Base-by-base conservation (phyloP, 75 land plant species). In the Ceratopteris richardii region DNA sequence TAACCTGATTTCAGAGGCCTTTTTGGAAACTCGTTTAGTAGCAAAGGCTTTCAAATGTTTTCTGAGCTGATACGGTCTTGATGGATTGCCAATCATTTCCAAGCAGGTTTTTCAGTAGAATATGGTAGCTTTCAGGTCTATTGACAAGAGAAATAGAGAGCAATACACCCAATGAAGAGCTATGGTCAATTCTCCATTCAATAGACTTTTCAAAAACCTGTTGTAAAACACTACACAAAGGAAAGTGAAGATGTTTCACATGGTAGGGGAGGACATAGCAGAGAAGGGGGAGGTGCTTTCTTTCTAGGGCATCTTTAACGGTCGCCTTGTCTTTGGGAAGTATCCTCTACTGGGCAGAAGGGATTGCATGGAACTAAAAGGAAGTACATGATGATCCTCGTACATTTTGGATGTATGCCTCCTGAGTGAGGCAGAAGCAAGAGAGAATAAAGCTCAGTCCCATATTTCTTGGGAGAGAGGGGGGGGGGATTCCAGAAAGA, bases 181-280 rank as follows among this genome's bases (percentile, higher is more conserved):
- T 87, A 82, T 95, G 99, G 99, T 82, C 81, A n/a, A 73, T 95
- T 66, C 90, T 67, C 55, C 99, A 95, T 57, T 84, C 82, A 9
- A 75, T 95, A 10, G 87, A 86, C 51, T 87, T 95, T 65, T 86
- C 86, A 74, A 97, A n/a, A 95, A 59, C 82, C 72, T 43, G 88
- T 92, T 41, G 76, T 95, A 20, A 93, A 87, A 66, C 84, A 97
- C 36, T 84, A 97, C 66, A 83, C 83, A 36, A 54, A 18, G n/a
- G 77, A 58, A 67, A 79, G 67, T 57, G 46, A 60, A 51, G 67
- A 31, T 68, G 14, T 61, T n/a, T 60, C 17, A 62, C 37, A 57
- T 36, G 79, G 63, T 46, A 68, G 53, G 16, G 31, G 17, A n/a
- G n/a, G n/a, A n/a, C n/a, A n/a, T n/a, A n/a, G n/a, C n/a, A n/a